Evolutionary conservation across 768 basidiomycete genomes (phyloP), one percentile per base, ranked within the genome.

Genomic region (Mycena pura): DNA sequence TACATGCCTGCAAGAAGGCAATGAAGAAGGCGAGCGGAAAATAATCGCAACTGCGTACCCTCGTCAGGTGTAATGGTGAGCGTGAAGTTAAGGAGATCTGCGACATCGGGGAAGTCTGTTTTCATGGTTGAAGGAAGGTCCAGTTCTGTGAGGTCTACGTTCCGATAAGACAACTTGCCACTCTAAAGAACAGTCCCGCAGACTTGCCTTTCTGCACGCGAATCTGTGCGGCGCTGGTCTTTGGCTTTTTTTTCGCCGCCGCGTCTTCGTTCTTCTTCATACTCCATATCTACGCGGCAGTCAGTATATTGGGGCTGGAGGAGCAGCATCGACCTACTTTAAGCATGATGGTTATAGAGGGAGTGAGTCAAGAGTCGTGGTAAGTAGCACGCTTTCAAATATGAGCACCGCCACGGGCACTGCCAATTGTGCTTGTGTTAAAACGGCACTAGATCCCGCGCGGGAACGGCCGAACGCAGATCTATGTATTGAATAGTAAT

Each of bases 231-330:
- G 97, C 96, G 71, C 93, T 94, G 43, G 95, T 97, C 87, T 96
- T 98, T 41, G 97, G 97, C 84, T 91, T 93, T 87, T 88, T 96
- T 91, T 95, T 98, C 6, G 93, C 90, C 54, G 95, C 95, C 56
- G 93, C 93, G 72, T 99, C 94, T 82, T 98, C 95, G 70, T 90
- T 93, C 89, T 99, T 99, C 89, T 99, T 99, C 91, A 99, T 95
- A 67, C 90, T 93, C 91, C 97, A 98, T 71, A 99, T 98, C 97
- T 99, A 66, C n/a, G 19, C 15, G 63, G 38, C 64, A 64, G 65
- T 61, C 39, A 60, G 39, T 39, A 14, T 5, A 41, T 3, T 25
- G 21, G 17, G 40, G 17, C 21, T 8, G 25, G n/a, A 10, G 27
- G 36, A n/a, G 24, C 22, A 28, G 8, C n/a, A 40, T 25, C 5